A percentile compares a stretch with the other conserved stretches of the same genome.
These are phyloP conservation scores for Cytospora leucostoma DNA, from an alignment of 2,329 filamentous ascomycete genomes.

Conservation along the genomic window DNA sequence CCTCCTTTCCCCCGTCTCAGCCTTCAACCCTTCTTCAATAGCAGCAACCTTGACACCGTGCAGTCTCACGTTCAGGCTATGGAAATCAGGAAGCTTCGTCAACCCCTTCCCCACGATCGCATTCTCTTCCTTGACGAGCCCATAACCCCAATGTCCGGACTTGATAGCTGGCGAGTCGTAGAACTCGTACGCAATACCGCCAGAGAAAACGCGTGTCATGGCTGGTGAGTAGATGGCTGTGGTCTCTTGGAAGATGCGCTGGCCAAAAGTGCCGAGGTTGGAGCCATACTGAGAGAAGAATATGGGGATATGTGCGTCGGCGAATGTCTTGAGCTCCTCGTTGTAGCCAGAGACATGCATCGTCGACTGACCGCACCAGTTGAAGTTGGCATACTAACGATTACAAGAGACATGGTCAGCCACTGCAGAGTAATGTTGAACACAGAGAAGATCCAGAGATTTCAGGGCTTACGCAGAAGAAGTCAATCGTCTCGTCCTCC, in stretches of 20 bases:
- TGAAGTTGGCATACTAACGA: conserved; percentile 53
- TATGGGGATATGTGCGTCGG: conserved; percentile 54
- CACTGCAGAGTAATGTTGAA: not conserved
- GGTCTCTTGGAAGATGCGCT: conserved; percentile 60
- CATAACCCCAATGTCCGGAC: conserved; percentile 34
- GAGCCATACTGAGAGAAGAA: conserved; percentile 68
- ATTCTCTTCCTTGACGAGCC: conserved; percentile 42
- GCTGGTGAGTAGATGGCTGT: conserved; percentile 55
- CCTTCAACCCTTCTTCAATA: not conserved
- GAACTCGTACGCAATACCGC: conserved; percentile 64
- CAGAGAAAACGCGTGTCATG: conserved; percentile 57
- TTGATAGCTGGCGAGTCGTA: conserved; percentile 49
- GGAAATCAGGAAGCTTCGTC: conserved; percentile 22
- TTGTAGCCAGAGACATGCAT: conserved; percentile 52
- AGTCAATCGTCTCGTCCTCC: conserved; percentile 26
- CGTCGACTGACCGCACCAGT: conserved; percentile 56
- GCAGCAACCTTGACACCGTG: not conserved
- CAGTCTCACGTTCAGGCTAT: conserved; percentile 20
- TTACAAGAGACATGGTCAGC: not conserved
- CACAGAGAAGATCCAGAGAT: too few relatives aligned
- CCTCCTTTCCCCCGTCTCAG: not conserved
- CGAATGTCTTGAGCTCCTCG: conserved; percentile 49
- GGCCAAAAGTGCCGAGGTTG: conserved; percentile 46
- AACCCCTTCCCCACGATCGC: conserved; percentile 10
- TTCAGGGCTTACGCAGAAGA: conserved; percentile 23